These are phyloP conservation scores for Tephrocybe rancida DNA, from an alignment of 768 basidiomycete genomes.

Conservation along the genomic window DNA sequence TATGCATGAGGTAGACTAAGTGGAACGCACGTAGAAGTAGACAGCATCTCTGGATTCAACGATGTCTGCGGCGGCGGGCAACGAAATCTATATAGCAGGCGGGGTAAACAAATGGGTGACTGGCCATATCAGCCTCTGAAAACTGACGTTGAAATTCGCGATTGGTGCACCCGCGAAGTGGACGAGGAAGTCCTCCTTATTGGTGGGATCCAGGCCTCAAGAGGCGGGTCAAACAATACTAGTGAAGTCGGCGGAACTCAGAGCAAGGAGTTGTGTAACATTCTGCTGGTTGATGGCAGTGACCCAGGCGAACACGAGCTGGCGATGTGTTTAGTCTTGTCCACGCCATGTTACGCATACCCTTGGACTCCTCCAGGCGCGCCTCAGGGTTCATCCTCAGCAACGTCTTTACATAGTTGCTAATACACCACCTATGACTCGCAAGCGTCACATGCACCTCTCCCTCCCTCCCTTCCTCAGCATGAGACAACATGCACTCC, in stretches of 20 bases:
- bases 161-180: conserved; percentile 8
- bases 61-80: conserved; percentile 9
- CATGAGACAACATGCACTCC: conserved; percentile 60
- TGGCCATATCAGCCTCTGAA: not conserved
- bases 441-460: conserved; percentile 66
- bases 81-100: conserved; percentile 3
- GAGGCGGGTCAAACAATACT: conserved; percentile 12
- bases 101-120: not conserved
- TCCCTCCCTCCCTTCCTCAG: conserved; percentile 44
- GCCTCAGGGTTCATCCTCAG: conserved; percentile 52
- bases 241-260: conserved; percentile 15
- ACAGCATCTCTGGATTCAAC: conserved; percentile 12
- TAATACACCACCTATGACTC: conserved; percentile 76
- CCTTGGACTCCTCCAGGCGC: conserved; percentile 38
- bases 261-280: conserved; percentile 5
- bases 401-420: conserved; percentile 58
- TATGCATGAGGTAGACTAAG: not conserved
- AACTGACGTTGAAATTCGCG: conserved; percentile 13
- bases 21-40: conserved; percentile 13
- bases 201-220: not conserved
- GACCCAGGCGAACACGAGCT: conserved; percentile 14
- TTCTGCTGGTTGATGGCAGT: conserved; percentile 10
- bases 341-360: conserved; percentile 78
- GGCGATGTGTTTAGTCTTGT: conserved; percentile 42
- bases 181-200: conserved; percentile 11